phyloP scores from a whole-genome alignment of 2,329 filamentous ascomycete genomes.

The Colletotrichum endophyticum region DNA sequence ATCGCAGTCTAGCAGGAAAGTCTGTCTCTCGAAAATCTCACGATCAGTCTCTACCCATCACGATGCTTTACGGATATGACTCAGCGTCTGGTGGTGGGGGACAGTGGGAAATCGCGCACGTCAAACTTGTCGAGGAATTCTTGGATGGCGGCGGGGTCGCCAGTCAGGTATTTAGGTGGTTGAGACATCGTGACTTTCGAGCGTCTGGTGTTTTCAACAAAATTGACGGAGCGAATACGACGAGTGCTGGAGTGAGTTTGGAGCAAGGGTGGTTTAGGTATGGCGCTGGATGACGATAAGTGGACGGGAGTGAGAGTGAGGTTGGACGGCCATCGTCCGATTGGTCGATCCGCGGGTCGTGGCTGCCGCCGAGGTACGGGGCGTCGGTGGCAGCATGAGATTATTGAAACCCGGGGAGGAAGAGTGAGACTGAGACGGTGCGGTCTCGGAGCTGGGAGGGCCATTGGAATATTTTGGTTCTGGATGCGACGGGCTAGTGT shows the following conservation, averaged over 20 bases:
- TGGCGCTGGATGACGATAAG: background rate
- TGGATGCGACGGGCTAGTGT: background rate
- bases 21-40: slow-evolving; percentile 56
- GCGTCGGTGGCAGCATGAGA: background rate
- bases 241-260: slow-evolving; percentile 1
- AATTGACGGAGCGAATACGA: background rate
- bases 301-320: slow-evolving; percentile 1
- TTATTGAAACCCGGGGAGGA: background rate
- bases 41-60: slow-evolving; percentile 17
- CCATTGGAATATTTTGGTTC: background rate
- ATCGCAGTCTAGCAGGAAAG: slow-evolving; percentile 95
- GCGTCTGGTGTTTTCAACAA: slow-evolving; percentile 1
- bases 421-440: slow-evolving; percentile 1
- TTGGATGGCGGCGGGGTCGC: slow-evolving; percentile 76
- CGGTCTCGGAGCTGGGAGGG: background rate
- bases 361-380: background rate
- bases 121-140: slow-evolving; percentile 92
- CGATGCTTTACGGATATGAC: slow-evolving; percentile 4
- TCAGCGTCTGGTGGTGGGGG: background rate
- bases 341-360: background rate
- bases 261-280: background rate
- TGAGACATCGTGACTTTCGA: slow-evolving; percentile 32
- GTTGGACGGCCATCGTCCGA: slow-evolving; percentile 19
- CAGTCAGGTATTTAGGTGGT: slow-evolving; percentile 73
- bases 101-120: slow-evolving; percentile 62